Evolutionary conservation across 192 early-diverging fungal species (phyloP), one percentile per base, ranked within the genome.

Genomic region (Geosiphon pyriformis): DNA sequence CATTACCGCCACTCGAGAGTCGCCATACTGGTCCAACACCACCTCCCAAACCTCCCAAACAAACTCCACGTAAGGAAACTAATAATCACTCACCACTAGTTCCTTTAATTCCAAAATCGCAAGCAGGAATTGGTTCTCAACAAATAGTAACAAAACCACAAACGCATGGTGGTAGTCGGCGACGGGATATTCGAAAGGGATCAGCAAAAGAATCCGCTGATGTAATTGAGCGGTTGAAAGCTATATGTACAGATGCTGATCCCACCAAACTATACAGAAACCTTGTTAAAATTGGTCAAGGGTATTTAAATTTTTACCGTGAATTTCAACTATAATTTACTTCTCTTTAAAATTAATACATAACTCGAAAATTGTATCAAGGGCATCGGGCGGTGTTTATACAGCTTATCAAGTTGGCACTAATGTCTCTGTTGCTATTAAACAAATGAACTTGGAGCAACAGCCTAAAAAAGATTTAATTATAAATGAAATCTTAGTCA

Each of bases 391-490:
- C 35, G 88, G 90, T 27, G 95, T 98, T n/a, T 96, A 85, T 64
- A 93, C 87, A 2, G 91, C 95, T 4, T 85, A 89, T 75, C 84
- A 85, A 29, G 72, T 87, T 0, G 74, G 73, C 18, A 85, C 83
- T 27, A 82, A 83, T 46, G 63, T 82, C 12, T 80, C 83, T 1
- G 95, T 96, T 0, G 95, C 94, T 0, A 95, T 98, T 72, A 98
- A 98, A 76, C 93, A 94, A 76, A 98, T 96, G 92, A 91, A 95
- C 63, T 76, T 98, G 49, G 87, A 94, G 74, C 86, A 92, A 74
- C 95, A 98, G 78, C 93, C 94, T 32, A 95, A 95, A 73, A 95
- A 95, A 80, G 95, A 96, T 57, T 74, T 95, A 61, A 96, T 98
- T 66, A 94, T 96, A 77, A 95, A 92, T 66, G 93, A 94, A 79